phyloP scores from a whole-genome alignment of 148 eudicot species.

The Cornus florida region DNA sequence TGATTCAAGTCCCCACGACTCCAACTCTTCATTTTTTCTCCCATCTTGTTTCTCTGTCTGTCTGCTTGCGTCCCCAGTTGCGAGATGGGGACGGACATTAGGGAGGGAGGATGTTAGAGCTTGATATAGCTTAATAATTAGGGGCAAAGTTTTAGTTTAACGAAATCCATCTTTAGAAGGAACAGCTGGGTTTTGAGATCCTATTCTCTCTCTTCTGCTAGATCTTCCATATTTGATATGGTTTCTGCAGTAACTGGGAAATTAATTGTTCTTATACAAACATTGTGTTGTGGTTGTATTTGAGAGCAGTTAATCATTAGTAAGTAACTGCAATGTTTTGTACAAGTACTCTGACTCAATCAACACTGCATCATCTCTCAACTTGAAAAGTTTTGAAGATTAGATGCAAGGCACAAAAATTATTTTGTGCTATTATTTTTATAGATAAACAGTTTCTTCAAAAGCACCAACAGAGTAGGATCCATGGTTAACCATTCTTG shows the following conservation, averaged over 20 bases:
- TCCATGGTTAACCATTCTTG: neutral
- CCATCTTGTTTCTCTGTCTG: too few relatives aligned
- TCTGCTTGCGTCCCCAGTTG: too few relatives aligned
- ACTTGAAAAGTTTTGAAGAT: neutral
- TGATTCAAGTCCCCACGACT: too few relatives aligned
- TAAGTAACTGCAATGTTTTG: neutral
- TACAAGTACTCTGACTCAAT: neutral
- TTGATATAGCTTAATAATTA: too few relatives aligned
- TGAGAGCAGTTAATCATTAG: neutral
- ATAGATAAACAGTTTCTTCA: neutral
- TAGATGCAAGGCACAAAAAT: neutral
- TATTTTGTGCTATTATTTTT: neutral
- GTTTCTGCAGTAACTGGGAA: neutral
- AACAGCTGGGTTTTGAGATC: neutral
- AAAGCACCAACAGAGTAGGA: neutral
- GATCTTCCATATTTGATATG: neutral
- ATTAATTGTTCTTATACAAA: neutral
- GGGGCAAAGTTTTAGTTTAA: too few relatives aligned
- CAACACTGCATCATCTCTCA: neutral
- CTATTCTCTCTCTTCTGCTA: neutral
- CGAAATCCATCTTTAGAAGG: conserved; percentile 1
- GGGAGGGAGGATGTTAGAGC: too few relatives aligned
- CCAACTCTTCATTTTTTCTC: too few relatives aligned
- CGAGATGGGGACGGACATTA: too few relatives aligned
- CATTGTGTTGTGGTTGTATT: neutral